A percentile compares a stretch with the other conserved stretches of the same genome.
phyloP scores from a whole-genome alignment of 257 asterid species.

The Penstemon barbatus region DNA sequence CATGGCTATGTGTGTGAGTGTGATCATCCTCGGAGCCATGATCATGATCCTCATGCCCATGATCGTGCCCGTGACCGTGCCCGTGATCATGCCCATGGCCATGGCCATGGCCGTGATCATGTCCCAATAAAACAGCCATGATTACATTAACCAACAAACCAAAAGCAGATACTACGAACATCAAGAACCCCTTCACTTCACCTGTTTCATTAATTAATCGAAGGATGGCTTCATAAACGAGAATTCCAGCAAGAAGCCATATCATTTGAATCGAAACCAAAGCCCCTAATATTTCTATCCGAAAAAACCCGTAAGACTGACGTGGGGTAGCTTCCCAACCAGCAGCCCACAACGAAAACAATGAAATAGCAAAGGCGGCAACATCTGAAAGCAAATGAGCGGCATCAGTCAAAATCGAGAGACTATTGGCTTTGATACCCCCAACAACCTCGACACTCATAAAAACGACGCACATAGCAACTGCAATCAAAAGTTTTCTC shows the following conservation, averaged over 20 bases:
- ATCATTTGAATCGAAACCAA: conserved; percentile 85
- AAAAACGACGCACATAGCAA: conserved; percentile 63
- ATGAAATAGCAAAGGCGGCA: conserved; percentile 88
- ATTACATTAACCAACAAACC: conserved; percentile 75
- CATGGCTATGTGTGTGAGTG: conserved; percentile 44
- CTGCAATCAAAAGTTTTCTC: conserved; percentile 69
- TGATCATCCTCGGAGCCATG: conserved; percentile 48
- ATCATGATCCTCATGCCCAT: conserved; percentile 42
- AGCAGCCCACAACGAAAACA: conserved; percentile 90
- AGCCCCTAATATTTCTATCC: conserved; percentile 89
- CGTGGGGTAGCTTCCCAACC: conserved; percentile 98
- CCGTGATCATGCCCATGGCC: conserved; percentile 48
- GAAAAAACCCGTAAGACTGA: conserved; percentile 84
- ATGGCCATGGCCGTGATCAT: conserved; percentile 71
- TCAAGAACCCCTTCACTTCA: conserved; percentile 79
- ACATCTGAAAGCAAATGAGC: conserved; percentile 92
- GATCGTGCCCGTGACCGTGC: conserved; percentile 40
- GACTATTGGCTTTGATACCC: conserved; percentile 87
- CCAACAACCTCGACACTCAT: conserved; percentile 86
- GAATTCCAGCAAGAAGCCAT: conserved; percentile 95
- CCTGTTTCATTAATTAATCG: conserved; percentile 60
- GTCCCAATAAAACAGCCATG: conserved; percentile 84
- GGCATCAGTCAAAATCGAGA: conserved; percentile 82
- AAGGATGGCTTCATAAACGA: conserved; percentile 84
- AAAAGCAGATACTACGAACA: conserved; percentile 82